phyloP scores from a whole-genome alignment of 83 land plant species.

The Thuja plicata region DNA sequence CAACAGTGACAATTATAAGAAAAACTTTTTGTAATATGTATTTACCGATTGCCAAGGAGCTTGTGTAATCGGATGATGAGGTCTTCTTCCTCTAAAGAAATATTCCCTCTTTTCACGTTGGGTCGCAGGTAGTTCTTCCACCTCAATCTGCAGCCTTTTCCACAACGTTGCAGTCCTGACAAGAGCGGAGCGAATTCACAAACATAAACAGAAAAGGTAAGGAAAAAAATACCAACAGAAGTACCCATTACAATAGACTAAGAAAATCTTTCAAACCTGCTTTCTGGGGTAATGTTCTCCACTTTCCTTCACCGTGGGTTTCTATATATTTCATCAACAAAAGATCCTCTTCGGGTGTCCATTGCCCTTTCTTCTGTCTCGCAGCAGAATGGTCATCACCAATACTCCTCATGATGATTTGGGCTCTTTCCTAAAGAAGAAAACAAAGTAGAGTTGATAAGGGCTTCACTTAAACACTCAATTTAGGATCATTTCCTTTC shows the following conservation, averaged over 20 bases:
- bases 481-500: too few species aligned
- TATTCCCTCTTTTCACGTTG: neutral
- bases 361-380: conserved; percentile 14
- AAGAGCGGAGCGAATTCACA: neutral
- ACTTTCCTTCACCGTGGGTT: conserved; percentile 35
- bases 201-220: too few species aligned
- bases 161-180: neutral
- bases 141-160: neutral
- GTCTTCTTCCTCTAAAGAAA: neutral
- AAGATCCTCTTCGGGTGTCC: conserved; percentile 37
- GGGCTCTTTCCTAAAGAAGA: too few species aligned
- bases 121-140: conserved; percentile 3
- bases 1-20: too few species aligned
- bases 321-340: conserved; percentile 23
- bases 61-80: neutral
- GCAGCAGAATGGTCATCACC: too few species aligned
- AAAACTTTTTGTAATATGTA: neutral
- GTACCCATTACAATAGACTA: too few species aligned
- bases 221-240: too few species aligned
- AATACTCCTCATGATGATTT: too few species aligned
- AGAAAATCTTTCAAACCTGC: conserved; percentile 3
- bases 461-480: too few species aligned
- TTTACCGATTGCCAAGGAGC: conserved; percentile 1
- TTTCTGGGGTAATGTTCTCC: conserved; percentile 16
- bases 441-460: too few species aligned